These are phyloP conservation scores for Gillenia trifoliata DNA, from an alignment of 306 rosid genomes.

Conservation along the genomic window DNA sequence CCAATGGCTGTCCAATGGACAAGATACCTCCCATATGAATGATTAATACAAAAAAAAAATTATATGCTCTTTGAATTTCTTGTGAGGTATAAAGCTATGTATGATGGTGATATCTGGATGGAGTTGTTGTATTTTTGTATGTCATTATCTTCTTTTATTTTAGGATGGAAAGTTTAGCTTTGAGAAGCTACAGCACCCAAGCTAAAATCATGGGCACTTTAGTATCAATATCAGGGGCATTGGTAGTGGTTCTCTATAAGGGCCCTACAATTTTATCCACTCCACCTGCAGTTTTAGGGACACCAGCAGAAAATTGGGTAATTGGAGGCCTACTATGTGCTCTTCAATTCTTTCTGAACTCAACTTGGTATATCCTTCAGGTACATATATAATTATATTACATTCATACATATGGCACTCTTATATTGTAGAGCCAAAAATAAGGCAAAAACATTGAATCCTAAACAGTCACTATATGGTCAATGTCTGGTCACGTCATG, in stretches of 20 bases:
- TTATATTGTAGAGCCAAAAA: no score
- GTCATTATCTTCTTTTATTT: not conserved
- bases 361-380: constrained; percentile 51
- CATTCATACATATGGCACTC: no score
- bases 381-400: no score
- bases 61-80: not conserved
- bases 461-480: no score
- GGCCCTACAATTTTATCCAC: constrained; percentile 29
- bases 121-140: not conserved
- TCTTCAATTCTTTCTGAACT: constrained; percentile 21
- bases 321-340: constrained; percentile 42
- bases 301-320: constrained; percentile 40
- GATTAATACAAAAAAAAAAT: not conserved
- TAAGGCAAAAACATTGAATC: no score
- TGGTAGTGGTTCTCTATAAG: constrained; percentile 39
- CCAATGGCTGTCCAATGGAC: no score
- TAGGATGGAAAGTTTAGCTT: constrained; percentile 47
- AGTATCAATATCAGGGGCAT: constrained; percentile 43
- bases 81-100: not conserved
- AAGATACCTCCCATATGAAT: no score
- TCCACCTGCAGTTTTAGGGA: not conserved
- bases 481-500: no score
- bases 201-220: constrained; percentile 48
- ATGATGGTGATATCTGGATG: not conserved
- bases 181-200: constrained; percentile 33